A percentile compares a stretch with the other conserved stretches of the same genome.
Conservation (phyloP, 352 stramenopile genomes). For the Pythium utonaiense region DNA sequence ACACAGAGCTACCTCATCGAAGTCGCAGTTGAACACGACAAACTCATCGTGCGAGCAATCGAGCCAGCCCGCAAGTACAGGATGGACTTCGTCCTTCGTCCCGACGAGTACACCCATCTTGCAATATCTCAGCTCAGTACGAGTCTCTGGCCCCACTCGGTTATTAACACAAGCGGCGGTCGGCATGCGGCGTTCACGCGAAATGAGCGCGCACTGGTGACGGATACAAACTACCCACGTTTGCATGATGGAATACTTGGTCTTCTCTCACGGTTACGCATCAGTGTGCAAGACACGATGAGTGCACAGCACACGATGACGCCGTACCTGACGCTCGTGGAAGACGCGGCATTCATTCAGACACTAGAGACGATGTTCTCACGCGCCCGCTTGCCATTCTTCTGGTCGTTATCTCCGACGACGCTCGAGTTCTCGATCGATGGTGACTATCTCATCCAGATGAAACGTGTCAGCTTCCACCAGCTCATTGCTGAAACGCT, state of each 20-base stretch:
- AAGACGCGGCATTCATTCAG: conserved; percentile 45
- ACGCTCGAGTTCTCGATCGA: conserved; percentile 63
- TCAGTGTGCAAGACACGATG: conserved; percentile 13
- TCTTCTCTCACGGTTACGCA: conserved; percentile 35
- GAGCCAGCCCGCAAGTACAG: conserved; percentile 58
- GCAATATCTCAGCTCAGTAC: conserved; percentile 17
- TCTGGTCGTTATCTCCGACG: conserved; percentile 52
- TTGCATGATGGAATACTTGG: conserved; percentile 33
- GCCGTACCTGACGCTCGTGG: conserved; percentile 47
- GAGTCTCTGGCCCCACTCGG: conserved; percentile 11
- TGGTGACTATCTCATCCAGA: conserved; percentile 43
- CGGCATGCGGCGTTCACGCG: conserved; percentile 19
- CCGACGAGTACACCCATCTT: conserved; percentile 42
- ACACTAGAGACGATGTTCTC: conserved; percentile 43
- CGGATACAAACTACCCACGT: conserved; percentile 28
- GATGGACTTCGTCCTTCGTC: conserved; percentile 43
- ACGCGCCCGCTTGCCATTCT: conserved; percentile 50
- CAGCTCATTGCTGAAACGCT: conserved; percentile 51
- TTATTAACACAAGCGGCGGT: not conserved
- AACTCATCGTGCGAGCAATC: conserved; percentile 37
- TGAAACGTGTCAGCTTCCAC: conserved; percentile 43
- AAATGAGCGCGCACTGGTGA: conserved; percentile 37
- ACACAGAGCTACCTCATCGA: conserved; percentile 47
- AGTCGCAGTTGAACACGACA: conserved; percentile 27
- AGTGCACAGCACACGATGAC: conserved; percentile 30